These are phyloP conservation scores for Talaromyces sp. DNA, from an alignment of 2,329 filamentous ascomycete genomes.

Conservation along the genomic window DNA sequence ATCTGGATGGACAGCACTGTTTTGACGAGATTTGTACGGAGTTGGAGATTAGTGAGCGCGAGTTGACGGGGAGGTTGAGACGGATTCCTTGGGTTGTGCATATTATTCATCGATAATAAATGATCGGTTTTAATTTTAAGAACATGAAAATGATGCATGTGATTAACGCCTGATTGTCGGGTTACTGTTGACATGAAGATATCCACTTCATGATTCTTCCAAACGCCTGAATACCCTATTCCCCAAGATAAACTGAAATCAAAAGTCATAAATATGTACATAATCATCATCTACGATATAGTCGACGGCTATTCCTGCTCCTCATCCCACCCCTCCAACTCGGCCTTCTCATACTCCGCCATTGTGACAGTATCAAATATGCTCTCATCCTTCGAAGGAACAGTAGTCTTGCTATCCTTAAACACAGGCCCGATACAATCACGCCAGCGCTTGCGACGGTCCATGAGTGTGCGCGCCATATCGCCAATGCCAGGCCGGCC, in stretches of 20 bases:
- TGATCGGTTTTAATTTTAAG: neutral
- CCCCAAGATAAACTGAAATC: neutral
- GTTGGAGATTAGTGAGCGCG: slow-evolving; percentile 47
- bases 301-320: slow-evolving; percentile 59
- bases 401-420: slow-evolving; percentile 71
- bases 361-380: slow-evolving; percentile 75
- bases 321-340: slow-evolving; percentile 78
- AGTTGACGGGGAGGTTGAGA: slow-evolving; percentile 44
- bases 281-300: neutral
- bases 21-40: slow-evolving; percentile 53
- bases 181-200: neutral
- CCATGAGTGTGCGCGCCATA: slow-evolving; percentile 87
- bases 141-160: no score
- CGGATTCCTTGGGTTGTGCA: slow-evolving; percentile 44
- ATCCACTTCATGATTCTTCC: neutral
- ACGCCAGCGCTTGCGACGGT: slow-evolving; percentile 83
- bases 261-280: slow-evolving; percentile 5
- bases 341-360: slow-evolving; percentile 68
- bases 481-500: slow-evolving; percentile 73
- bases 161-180: neutral
- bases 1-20: slow-evolving; percentile 48
- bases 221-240: neutral
- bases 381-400: slow-evolving; percentile 65
- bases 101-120: slow-evolving; percentile 43
- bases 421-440: slow-evolving; percentile 89